Evolutionary conservation across 1,139 yeast species (phyloP), one percentile per base, ranked within the genome.

Genomic region (Suhomyces guaymorum): DNA sequence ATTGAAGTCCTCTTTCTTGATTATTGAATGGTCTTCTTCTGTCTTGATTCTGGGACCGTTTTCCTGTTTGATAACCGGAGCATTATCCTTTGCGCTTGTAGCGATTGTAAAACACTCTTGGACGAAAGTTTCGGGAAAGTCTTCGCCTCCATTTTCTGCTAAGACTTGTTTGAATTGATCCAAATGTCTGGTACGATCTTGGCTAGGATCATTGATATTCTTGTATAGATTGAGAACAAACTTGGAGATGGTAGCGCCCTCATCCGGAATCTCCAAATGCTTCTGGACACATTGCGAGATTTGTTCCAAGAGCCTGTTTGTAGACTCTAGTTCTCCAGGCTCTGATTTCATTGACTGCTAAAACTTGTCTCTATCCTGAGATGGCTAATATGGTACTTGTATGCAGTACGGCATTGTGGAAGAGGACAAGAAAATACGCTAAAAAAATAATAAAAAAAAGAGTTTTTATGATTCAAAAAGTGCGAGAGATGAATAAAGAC

Each of bases 111-210:
- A 60, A 7, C 60, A 54, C 24, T 65, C 64, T 10, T 55, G 55
- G 2, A 79, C 54, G 42, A 78, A 70, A 41, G 50, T 61, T 4
- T 51, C 57, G 0, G 80, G 72, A 40, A 84, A 76, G 8, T 63
- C 70, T n/a, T 76, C 83, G 13, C 85, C 87, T 0, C 88, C 92
- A 52, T 81, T 73, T 7, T 70, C 77, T 11, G 59, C 55, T 33
- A 83, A 57, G 13, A 65, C 61, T n/a, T 55, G 44, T 24, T 57
- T 53, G 47, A 82, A 81, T 7, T 56, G 63, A 4, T 50, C 49
- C 15, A 63, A 46, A 7, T 14, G n/a, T 30, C 36, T 47, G 32
- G 35, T 33, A 12, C 21, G 27, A 12, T 28, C 39, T 8, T 37
- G 37, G n/a, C 41, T 18, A 9, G 30, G 28, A 6, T 8, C 29